Evolutionary conservation across 1,284 basidiomycete species (phyloP).

Genomic region (Apiotrichum mycotoxinovorans): DNA sequence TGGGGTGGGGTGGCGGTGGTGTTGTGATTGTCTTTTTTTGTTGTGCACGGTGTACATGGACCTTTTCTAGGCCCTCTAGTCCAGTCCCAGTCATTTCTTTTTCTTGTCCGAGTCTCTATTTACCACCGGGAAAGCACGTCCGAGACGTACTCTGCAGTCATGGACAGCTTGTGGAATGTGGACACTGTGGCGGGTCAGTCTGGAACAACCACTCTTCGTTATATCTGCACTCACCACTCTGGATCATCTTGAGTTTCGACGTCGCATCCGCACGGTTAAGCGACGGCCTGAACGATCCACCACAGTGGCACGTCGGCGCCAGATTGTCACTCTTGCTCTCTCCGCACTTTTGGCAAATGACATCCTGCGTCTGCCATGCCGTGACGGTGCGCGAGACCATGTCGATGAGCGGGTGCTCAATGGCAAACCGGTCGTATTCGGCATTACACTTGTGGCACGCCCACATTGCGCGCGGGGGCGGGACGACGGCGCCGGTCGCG

Average conservation of each 20-base stretch:
- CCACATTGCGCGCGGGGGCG: slow-evolving; percentile 49
- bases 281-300: slow-evolving; percentile 72
- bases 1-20: no score
- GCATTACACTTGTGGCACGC: slow-evolving; percentile 63
- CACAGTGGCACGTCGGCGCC: slow-evolving; percentile 80
- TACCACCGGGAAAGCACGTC: slow-evolving; percentile 42
- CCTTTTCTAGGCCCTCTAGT: background rate
- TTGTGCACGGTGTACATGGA: background rate
- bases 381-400: slow-evolving; percentile 68
- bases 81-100: background rate
- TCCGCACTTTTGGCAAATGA: slow-evolving; percentile 74
- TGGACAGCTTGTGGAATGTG: slow-evolving; percentile 45
- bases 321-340: slow-evolving; percentile 84
- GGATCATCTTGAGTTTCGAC: slow-evolving; percentile 68
- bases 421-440: slow-evolving; percentile 78
- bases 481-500: slow-evolving; percentile 36
- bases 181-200: slow-evolving; percentile 28
- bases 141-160: slow-evolving; percentile 45
- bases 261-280: slow-evolving; percentile 66
- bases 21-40: background rate
- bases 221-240: slow-evolving; percentile 57
- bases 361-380: slow-evolving; percentile 81
- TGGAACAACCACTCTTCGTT: no score
- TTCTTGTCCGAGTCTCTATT: background rate
- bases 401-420: slow-evolving; percentile 83